phyloP scores from a whole-genome alignment of 768 basidiomycete species.

The Termitomyces bulborhizus region DNA sequence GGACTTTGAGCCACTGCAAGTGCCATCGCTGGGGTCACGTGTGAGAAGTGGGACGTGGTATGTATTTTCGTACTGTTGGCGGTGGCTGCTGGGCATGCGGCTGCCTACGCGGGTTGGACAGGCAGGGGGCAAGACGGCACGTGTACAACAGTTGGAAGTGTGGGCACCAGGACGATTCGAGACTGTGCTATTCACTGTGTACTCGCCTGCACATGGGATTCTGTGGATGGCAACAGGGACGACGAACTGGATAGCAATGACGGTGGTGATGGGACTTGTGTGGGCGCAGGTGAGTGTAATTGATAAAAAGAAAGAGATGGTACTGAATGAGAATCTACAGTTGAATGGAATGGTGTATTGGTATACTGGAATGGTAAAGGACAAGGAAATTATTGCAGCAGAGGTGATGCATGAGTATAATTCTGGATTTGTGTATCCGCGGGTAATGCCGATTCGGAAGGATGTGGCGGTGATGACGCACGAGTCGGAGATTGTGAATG shows the following conservation, averaged over 20 bases:
- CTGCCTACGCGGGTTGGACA: constrained; percentile 32
- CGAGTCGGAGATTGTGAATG: constrained; percentile 67
- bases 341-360: constrained; percentile 42
- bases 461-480: constrained; percentile 86
- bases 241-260: constrained; percentile 72
- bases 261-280: constrained; percentile 61
- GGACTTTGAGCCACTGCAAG: constrained; percentile 36
- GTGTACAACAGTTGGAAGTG: constrained; percentile 71
- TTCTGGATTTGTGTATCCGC: constrained; percentile 80
- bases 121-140: constrained; percentile 34
- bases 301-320: not conserved
- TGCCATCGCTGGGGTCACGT: constrained; percentile 40
- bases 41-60: constrained; percentile 42
- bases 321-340: constrained; percentile 22
- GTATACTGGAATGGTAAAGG: constrained; percentile 65
- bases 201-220: constrained; percentile 72
- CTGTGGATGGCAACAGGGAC: constrained; percentile 67
- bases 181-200: constrained; percentile 61
- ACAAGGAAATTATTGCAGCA: constrained; percentile 65
- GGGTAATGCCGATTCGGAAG: constrained; percentile 65
- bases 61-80: constrained; percentile 48
- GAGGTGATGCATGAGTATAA: constrained; percentile 87
- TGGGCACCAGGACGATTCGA: constrained; percentile 77
- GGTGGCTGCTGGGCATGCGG: constrained; percentile 62
- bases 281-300: constrained; percentile 48